These are phyloP conservation scores for Starmerella roubikii DNA, from an alignment of 805 yeast genomes.

Conservation along the genomic window DNA sequence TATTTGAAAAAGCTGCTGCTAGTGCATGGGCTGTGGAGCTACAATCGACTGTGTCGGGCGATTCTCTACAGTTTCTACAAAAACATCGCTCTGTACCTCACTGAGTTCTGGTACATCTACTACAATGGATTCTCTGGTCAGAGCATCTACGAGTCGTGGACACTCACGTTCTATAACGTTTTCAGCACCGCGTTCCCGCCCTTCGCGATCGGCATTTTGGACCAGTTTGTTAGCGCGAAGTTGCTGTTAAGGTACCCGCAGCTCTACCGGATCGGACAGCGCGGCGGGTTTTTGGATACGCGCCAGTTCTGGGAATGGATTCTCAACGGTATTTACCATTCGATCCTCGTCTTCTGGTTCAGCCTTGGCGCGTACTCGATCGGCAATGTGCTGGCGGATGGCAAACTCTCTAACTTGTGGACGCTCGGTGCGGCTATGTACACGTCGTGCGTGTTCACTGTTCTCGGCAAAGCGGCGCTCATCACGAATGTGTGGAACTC, in stretches of 20 bases:
- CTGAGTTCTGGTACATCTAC: conserved; percentile 96
- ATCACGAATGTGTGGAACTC: conserved; percentile 91
- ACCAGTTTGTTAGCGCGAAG: conserved; percentile 86
- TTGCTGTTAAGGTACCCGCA: conserved; percentile 85
- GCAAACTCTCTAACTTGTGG: conserved; percentile 78
- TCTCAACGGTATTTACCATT: conserved; percentile 85
- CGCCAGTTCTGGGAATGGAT: conserved; percentile 97
- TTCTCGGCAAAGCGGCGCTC: conserved; percentile 88
- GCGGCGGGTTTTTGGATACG: conserved; percentile 77
- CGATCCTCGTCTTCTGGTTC: conserved; percentile 69
- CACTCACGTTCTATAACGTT: conserved; percentile 88
- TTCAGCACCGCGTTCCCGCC: conserved; percentile 93
- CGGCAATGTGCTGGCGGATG: conserved; percentile 50
- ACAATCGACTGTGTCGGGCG: conserved; percentile 85
- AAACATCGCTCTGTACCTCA: conserved; percentile 89
- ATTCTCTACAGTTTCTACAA: conserved; percentile 91
- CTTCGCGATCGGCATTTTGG: conserved; percentile 89
- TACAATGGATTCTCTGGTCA: conserved; percentile 89
- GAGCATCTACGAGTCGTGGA: conserved; percentile 94
- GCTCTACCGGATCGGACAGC: conserved; percentile 79
- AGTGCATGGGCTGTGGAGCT: conserved; percentile 97
- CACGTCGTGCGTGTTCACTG: conserved; percentile 76
- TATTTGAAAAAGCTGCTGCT: conserved; percentile 67
- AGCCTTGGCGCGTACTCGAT: conserved; percentile 51
- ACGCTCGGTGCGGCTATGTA: conserved; percentile 84